Base-by-base conservation (phyloP, 371 early-diverging fungal genomes). In the Blakeslea trispora region DNA sequence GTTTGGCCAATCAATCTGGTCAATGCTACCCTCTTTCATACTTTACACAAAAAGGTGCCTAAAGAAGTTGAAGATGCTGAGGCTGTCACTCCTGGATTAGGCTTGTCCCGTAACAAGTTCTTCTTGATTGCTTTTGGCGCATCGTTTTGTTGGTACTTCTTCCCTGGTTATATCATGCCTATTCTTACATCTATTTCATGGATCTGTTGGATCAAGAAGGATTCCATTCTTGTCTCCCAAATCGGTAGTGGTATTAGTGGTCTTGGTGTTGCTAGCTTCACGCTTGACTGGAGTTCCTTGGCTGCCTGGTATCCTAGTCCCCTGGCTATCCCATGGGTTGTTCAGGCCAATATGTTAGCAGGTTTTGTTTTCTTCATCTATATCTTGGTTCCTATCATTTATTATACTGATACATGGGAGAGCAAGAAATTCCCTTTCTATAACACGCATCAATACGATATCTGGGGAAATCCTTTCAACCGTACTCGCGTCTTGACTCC, bases 1-100 rank as follows among this genome's bases (percentile, higher is more conserved):
- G 77, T 93, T 21, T 95, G 94, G 94, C 94, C 94, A 3, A 72
- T 81, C 31, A 85, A 79, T 41, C 67, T 96, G 40, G 83, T 91
- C 48, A 81, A 79, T 53, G 85, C 88, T 22, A 87, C 93, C 2
- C 62, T 94, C 9, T 88, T 91, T 70, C 82, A 82, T 45, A 82
- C 91, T 0, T 77, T 92, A 32, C 93, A 92, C 66, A 61, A 64
- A 23, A 53, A 73, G 44, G 79, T 58, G 0, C 74, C 70, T 23
- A 70, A 70, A 31, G 74, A 64, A 10, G 66, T 70, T 7, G 43
- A 41, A 21, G 68, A 70, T 55, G 71, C 66, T 37, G 75, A 71
- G 45, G 70, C 65, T 10, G 32, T 53, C 6, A 59, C 64, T 11
- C 62, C 70, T 31, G 71, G 71, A 10, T 50, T 68, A 19, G 50